phyloP scores from a whole-genome alignment of 202 grass and related monocot species.

The Elaeis oleifera region DNA sequence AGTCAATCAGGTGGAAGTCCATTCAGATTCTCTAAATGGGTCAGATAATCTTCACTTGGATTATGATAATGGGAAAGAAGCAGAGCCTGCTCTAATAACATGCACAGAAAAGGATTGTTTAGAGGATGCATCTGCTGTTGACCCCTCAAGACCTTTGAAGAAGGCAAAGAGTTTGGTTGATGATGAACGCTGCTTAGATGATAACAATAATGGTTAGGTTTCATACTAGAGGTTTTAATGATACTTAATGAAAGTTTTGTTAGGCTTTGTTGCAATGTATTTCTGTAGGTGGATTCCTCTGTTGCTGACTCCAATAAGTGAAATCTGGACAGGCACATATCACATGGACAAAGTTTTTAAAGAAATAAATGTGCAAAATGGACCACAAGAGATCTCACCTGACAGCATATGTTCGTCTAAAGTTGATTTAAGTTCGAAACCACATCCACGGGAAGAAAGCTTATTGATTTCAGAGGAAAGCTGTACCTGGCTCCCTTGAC shows the following conservation, averaged over 20 bases:
- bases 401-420: constrained; percentile 35
- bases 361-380: constrained; percentile 30
- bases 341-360: constrained; percentile 16
- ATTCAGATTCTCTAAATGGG: constrained; percentile 21
- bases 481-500: constrained; percentile 90
- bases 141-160: constrained; percentile 54
- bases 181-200: constrained; percentile 22
- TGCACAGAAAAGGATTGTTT: constrained; percentile 42
- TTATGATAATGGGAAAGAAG: constrained; percentile 25
- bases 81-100: constrained; percentile 22
- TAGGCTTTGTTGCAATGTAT: background rate
- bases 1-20: constrained; percentile 19
- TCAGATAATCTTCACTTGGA: constrained; percentile 23
- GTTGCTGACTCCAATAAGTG: constrained; percentile 9
- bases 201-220: constrained; percentile 38
- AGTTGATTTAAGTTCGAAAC: constrained; percentile 39
- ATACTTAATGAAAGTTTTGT: constrained; percentile 11
- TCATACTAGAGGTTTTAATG: background rate
- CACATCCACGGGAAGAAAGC: constrained; percentile 71
- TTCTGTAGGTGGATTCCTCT: background rate
- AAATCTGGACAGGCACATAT: constrained; percentile 35
- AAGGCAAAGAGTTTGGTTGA: constrained; percentile 67
- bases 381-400: constrained; percentile 22
- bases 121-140: constrained; percentile 28
- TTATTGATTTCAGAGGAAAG: constrained; percentile 91